Percentiles rank a stretch among this genome's conserved stretches.
phyloP scores from a whole-genome alignment of 2,329 filamentous ascomycete species.

The Colletotrichum aenigma region DNA sequence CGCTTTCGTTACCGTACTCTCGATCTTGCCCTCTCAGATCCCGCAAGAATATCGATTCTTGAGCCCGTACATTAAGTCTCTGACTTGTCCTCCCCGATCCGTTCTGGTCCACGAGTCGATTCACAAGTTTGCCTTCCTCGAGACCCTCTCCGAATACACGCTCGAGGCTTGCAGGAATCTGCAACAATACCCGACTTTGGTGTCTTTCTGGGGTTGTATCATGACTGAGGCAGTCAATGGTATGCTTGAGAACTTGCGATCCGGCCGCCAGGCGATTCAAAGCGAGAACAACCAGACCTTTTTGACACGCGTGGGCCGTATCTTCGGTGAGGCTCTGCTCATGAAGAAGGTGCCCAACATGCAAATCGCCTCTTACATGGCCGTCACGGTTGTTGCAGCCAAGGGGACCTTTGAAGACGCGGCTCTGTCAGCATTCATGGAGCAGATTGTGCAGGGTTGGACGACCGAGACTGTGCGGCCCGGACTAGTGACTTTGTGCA shows the following conservation, averaged over 20 bases:
- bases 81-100: constrained; percentile 77
- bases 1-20: constrained; percentile 83
- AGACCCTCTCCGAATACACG: constrained; percentile 78
- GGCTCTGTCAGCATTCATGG: constrained; percentile 86
- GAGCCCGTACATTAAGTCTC: constrained; percentile 80
- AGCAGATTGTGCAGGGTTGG: constrained; percentile 82
- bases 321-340: constrained; percentile 78
- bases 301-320: constrained; percentile 66
- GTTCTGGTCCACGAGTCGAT: constrained; percentile 84
- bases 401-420: constrained; percentile 81
- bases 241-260: constrained; percentile 78
- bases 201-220: constrained; percentile 91
- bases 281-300: constrained; percentile 82
- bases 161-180: constrained; percentile 73
- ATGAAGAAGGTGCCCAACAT: constrained; percentile 79
- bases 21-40: constrained; percentile 80
- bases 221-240: constrained; percentile 84
- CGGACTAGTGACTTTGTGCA: constrained; percentile 79
- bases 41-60: constrained; percentile 83
- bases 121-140: constrained; percentile 77
- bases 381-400: constrained; percentile 82
- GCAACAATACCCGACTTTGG: constrained; percentile 76
- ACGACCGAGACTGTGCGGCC: constrained; percentile 73
- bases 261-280: constrained; percentile 77
- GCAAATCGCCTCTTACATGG: constrained; percentile 89